phyloP scores from a whole-genome alignment of 208 protist genomes.

The Crithidia sp. region DNA sequence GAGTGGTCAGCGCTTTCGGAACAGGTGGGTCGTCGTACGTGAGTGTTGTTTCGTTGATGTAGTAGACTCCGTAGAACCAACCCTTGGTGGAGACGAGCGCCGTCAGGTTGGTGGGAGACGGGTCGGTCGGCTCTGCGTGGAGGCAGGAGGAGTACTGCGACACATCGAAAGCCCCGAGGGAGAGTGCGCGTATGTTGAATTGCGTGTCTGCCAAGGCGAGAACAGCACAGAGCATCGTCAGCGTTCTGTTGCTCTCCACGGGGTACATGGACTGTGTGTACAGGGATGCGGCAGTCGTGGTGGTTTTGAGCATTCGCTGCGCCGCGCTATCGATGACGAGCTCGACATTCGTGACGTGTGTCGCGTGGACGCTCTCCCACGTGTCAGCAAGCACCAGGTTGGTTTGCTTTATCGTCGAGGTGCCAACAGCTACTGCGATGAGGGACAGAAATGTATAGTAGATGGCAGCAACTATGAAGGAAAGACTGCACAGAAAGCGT shows the following conservation, averaged over 20 bases:
- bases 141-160: not conserved
- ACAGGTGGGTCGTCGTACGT: constrained; percentile 1
- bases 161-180: not conserved
- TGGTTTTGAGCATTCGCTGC: not conserved
- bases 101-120: not conserved
- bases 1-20: not conserved
- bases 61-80: not conserved
- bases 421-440: not conserved
- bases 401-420: not conserved
- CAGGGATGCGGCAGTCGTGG: not conserved
- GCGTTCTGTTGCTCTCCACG: not conserved
- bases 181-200: not conserved
- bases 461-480: not conserved
- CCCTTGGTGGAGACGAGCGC: not conserved
- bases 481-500: not conserved
- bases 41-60: not conserved
- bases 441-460: not conserved
- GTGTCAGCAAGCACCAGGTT: not conserved
- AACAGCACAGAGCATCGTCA: constrained; percentile 4
- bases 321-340: not conserved
- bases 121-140: not conserved
- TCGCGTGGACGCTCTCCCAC: not conserved
- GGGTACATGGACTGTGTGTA: not conserved
- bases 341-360: not conserved
- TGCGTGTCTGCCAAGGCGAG: not conserved